Evolutionary conservation across 345 rosid species (phyloP), one percentile per base, ranked within the genome.

Genomic region (Salix exigua): DNA sequence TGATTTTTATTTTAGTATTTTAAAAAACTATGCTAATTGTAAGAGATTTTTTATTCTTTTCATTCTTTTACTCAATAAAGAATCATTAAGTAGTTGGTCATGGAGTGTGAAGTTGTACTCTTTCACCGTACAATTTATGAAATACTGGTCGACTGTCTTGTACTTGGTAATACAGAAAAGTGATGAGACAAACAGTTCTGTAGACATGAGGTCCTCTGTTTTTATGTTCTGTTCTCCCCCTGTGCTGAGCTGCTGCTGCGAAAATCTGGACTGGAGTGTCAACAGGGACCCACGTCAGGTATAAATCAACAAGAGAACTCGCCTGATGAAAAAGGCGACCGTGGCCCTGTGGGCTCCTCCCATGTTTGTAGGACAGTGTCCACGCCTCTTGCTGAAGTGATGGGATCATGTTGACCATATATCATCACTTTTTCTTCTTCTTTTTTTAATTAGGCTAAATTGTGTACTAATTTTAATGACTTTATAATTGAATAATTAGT

Each of bases 311-410:
- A 17, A 28, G 53, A 4, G 40, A 23, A 25, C 66, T 55, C 76
- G 64, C 80, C 72, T 33, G 76, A 72, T 23, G 80, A 53, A 78
- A 78, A 21, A 12, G 46, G n/a, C 21, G 1, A 19, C 23, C 2
- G 26, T 33, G 44, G 14, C 44, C 25, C 40, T 35, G 21, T 66
- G 70, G 35, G 23, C 7, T 66, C 35, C 40, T 19, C 44, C 44
- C 38, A 33, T 33, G 35, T 33, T 33, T 33, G 35, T 0, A 33
- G 35, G 35, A 33, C 35, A 33, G 35, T 33, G 35, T 33, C 35
- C 35, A 33, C 35, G 35, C 35, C 35, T 33, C 35, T 33, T 4
- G 35, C 35, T 33, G 35, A 30, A 30, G 31, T 30, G 31, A 30
- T 3, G 0, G 31, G 31, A 30, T 30, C 31, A 30, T 30, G 31